Evolutionary conservation across 768 basidiomycete species (phyloP).

Genomic region (Coprinopsis strossmayeri): DNA sequence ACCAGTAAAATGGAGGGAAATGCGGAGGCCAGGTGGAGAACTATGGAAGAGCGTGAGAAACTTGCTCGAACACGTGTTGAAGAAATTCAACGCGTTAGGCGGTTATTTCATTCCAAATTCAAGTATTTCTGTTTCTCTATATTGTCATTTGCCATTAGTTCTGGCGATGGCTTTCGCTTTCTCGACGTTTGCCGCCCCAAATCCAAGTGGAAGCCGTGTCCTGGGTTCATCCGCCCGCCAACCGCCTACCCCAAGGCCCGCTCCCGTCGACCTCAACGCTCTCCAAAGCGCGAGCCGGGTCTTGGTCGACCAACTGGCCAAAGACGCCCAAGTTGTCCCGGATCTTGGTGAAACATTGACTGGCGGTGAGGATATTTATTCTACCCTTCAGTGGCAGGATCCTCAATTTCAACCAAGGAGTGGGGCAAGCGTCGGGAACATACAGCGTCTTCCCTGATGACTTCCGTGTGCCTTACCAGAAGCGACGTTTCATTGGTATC

Average conservation of each 20-base stretch:
- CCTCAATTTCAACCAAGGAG: slow-evolving; percentile 35
- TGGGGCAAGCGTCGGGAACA: slow-evolving; percentile 62
- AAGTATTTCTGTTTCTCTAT: no score
- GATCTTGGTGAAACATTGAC: slow-evolving; percentile 67
- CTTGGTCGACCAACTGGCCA: slow-evolving; percentile 60
- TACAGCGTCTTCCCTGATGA: slow-evolving; percentile 78
- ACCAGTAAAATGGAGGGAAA: no score
- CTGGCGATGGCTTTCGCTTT: slow-evolving; percentile 8
- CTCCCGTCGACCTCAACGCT: slow-evolving; percentile 50
- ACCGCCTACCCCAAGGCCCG: slow-evolving; percentile 20
- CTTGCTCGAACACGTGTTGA: slow-evolving; percentile 5
- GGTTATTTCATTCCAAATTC: no score
- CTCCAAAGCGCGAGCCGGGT: slow-evolving; percentile 63
- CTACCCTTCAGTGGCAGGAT: slow-evolving; percentile 3
- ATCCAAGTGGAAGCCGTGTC: background rate
- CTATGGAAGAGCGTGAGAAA: background rate
- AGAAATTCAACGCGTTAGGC: slow-evolving; percentile 8
- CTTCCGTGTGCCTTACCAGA: slow-evolving; percentile 74
- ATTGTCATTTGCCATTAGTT: no score
- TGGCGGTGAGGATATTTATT: slow-evolving; percentile 37
- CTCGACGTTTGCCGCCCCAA: background rate
- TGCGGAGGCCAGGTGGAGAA: background rate
- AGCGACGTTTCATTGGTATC: slow-evolving; percentile 67
- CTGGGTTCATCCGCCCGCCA: slow-evolving; percentile 2
- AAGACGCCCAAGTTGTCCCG: slow-evolving; percentile 70